Conservation (phyloP, 2,329 filamentous ascomycete species). For the Rugonectria rugulosa region DNA sequence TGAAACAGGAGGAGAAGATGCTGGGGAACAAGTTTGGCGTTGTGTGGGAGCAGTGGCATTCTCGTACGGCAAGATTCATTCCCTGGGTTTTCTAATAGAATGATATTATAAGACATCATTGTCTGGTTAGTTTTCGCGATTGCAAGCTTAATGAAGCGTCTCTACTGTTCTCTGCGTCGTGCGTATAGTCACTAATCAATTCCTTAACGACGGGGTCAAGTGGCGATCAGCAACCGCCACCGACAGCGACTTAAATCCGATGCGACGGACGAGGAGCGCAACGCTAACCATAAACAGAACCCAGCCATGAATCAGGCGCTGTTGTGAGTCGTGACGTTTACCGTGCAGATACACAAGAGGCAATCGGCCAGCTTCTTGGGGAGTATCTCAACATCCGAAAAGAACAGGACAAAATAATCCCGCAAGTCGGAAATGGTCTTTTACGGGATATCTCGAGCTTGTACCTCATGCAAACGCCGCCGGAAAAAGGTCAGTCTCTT, state of each 20-base stretch:
- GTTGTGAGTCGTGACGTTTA: background rate
- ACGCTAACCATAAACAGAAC: constrained; percentile 1
- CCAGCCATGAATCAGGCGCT: background rate
- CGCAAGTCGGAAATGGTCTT: background rate
- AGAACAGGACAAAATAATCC: too few species aligned
- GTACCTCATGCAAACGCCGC: constrained; percentile 4
- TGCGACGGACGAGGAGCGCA: too few species aligned
- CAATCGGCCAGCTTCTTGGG: background rate
- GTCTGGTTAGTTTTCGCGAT: too few species aligned
- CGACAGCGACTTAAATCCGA: too few species aligned
- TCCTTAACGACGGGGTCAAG: too few species aligned
- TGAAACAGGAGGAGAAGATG: constrained; percentile 60
- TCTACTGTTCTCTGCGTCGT: too few species aligned
- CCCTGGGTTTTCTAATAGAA: constrained; percentile 52
- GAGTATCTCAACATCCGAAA: too few species aligned
- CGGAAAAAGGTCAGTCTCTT: constrained; percentile 3
- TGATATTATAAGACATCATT: too few species aligned
- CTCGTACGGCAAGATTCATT: constrained; percentile 56
- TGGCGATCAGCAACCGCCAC: too few species aligned
- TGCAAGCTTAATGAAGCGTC: too few species aligned
- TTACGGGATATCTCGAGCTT: background rate
- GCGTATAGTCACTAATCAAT: too few species aligned
- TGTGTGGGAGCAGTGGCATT: constrained; percentile 59
- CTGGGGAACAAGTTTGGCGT: constrained; percentile 53
- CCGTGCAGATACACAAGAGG: background rate